Base-by-base conservation (phyloP, 225 moss, liverwort and hornwort species). In the Bryum argenteum region DNA sequence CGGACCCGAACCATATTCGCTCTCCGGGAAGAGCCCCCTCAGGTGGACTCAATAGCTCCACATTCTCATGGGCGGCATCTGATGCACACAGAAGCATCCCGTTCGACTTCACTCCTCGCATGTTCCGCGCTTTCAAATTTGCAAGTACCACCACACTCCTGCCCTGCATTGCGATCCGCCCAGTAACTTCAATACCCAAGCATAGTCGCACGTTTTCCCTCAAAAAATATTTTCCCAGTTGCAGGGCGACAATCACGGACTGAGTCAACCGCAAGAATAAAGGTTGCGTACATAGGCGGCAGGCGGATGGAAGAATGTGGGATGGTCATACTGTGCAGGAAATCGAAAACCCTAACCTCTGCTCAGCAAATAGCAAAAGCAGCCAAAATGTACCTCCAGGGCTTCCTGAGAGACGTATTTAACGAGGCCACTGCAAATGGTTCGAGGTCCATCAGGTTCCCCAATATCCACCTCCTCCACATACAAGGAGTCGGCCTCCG, bases 341-440 rank as follows among this genome's bases (percentile, higher is more conserved):
- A 6, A 18, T 66, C 15, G 45, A n/a, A 61, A 70, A 71, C 58
- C 67, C 79, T 68, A 61, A 79, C 79, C 53, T 67, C 58, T 71
- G 19, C 39, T 53, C 53, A 58, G 17, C 10, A 40, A 45, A 59
- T 24, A 42, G 54, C 47, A 58, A 1, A 20, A 23, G 52, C 66
- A 56, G 59, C 18, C 40, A 54, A 17, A 60, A 23, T 28, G 41
- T 75, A 96, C 96, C 96, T 97, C 82, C 8, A 97, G 83, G 59
- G 83, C 86, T 66, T 91, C 93, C 72, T 90, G 72, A 3, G 93
- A 44, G 62, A 97, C 47, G 57, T 84, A 92, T 59, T 88, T 93
- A 22, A 97, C 96, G 47, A 97, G 96, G 77, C 96, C 96, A 67
- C 96, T 97, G 89, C 96, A 97, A 71, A 97, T 97, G 18, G 87